phyloP scores from a whole-genome alignment of 345 rosid genomes.

The Turritis glabra region DNA sequence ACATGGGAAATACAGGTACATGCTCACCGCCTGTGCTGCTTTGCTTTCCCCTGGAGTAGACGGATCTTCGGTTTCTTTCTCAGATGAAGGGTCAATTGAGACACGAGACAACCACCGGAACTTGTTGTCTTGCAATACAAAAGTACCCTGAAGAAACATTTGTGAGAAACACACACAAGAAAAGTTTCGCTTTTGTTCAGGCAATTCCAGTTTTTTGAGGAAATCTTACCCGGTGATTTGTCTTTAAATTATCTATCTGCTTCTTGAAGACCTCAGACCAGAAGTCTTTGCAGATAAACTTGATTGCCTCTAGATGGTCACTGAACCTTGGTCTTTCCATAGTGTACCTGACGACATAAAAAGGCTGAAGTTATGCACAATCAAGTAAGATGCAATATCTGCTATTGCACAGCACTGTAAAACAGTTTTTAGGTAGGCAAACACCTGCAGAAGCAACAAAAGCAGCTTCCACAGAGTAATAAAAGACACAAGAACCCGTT shows the following conservation, averaged over 20 bases:
- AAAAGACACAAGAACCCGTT: constrained; percentile 7
- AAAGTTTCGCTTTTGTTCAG: not conserved
- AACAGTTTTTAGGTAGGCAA: no score
- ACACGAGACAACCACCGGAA: constrained; percentile 89
- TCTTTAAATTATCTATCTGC: constrained; percentile 96
- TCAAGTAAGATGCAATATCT: not conserved
- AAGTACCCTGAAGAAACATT: constrained; percentile 72
- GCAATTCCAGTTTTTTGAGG: not conserved
- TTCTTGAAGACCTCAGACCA: constrained; percentile 98
- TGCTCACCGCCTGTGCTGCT: constrained; percentile 72
- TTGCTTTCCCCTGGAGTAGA: constrained; percentile 56
- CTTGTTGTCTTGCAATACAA: constrained; percentile 93
- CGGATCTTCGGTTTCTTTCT: constrained; percentile 58
- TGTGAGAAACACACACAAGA: not conserved
- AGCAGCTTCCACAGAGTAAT: not conserved
- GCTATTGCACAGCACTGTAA: not conserved
- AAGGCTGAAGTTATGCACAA: not conserved
- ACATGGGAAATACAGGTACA: constrained; percentile 92
- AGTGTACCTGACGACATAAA: constrained; percentile 60
- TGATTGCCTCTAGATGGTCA: constrained; percentile 95
- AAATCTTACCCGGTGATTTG: constrained; percentile 78
- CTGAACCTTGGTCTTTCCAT: constrained; percentile 92
- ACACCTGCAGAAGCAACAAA: no score
- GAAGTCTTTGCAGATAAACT: constrained; percentile 98
- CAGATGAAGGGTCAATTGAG: constrained; percentile 60